Evolutionary conservation across 345 rosid species (phyloP).

Genomic region (Passiflora organensis): DNA sequence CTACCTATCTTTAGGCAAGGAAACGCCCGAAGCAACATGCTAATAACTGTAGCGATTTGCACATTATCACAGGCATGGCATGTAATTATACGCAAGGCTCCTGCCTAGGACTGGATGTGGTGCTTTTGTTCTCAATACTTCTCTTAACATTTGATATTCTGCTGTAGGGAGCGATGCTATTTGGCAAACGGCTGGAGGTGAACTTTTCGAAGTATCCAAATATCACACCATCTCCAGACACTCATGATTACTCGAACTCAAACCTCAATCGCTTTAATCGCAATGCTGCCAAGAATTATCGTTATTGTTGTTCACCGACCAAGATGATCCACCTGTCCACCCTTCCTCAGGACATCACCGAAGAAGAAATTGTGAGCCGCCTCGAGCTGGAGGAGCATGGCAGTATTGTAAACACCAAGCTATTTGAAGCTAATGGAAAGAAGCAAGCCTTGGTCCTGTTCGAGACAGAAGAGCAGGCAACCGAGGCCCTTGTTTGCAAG

Average conservation of each 20-base stretch:
- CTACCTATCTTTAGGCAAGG: no score
- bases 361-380: conserved; percentile 71
- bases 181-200: conserved; percentile 89
- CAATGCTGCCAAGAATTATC: conserved; percentile 91
- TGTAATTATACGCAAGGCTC: no score
- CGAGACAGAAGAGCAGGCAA: conserved; percentile 85
- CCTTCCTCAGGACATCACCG: conserved; percentile 77
- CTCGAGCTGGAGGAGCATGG: conserved; percentile 83
- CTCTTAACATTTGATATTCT: not conserved
- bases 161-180: conserved; percentile 77
- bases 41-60: no score
- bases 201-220: conserved; percentile 87
- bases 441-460: conserved; percentile 83
- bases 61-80: no score
- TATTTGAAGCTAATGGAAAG: conserved; percentile 93
- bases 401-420: conserved; percentile 52
- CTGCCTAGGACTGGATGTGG: no score
- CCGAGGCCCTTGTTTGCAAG: conserved; percentile 89
- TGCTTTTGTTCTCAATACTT: no score
- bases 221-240: conserved; percentile 86
- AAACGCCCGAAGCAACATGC: no score
- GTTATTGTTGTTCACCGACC: conserved; percentile 97
- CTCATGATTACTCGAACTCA: conserved; percentile 71
- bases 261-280: conserved; percentile 96
- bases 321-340: conserved; percentile 92